A percentile compares a stretch with the other conserved stretches of the same genome.
These are phyloP conservation scores for Paraphysoderma sedebokerense DNA, from an alignment of 371 early-diverging fungal genomes.

Conservation along the genomic window DNA sequence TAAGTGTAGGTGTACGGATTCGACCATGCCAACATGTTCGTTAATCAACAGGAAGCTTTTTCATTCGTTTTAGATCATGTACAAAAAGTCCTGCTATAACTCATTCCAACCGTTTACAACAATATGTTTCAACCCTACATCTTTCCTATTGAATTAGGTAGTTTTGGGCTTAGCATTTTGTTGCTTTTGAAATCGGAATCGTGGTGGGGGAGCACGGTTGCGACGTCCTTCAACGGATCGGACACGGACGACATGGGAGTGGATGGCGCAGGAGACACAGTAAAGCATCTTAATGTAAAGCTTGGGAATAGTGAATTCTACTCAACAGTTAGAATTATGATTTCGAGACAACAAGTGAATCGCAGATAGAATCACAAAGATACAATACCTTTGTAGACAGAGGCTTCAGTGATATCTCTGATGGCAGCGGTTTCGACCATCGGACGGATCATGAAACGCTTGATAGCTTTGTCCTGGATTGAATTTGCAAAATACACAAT, in stretches of 20 bases:
- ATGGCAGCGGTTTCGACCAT: conserved; percentile 97
- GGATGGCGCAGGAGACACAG: conserved; percentile 98
- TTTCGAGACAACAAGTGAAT: background rate
- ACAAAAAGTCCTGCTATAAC: too few species aligned
- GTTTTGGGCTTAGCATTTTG: background rate
- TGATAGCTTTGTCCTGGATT: conserved; percentile 94
- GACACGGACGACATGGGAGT: conserved; percentile 92
- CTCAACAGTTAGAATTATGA: conserved; percentile 3
- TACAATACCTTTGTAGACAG: conserved; percentile 69
- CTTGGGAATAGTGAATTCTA: conserved; percentile 92
- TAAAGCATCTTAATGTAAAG: conserved; percentile 94
- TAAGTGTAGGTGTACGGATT: too few species aligned
- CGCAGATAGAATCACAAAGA: conserved; percentile 4
- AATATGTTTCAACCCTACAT: too few species aligned
- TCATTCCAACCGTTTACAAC: too few species aligned
- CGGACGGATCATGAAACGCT: conserved; percentile 93
- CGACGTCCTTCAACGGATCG: conserved; percentile 81
- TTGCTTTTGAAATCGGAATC: conserved; percentile 63
- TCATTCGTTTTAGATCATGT: too few species aligned
- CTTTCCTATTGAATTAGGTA: too few species aligned
- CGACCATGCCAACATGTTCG: too few species aligned
- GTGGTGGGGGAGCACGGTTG: conserved; percentile 82
- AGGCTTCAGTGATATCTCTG: conserved; percentile 91
- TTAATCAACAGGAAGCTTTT: too few species aligned
- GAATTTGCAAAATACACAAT: background rate